Evolutionary conservation across 768 basidiomycete genomes (phyloP).

Genomic region (Rhizopogon vulgaris): DNA sequence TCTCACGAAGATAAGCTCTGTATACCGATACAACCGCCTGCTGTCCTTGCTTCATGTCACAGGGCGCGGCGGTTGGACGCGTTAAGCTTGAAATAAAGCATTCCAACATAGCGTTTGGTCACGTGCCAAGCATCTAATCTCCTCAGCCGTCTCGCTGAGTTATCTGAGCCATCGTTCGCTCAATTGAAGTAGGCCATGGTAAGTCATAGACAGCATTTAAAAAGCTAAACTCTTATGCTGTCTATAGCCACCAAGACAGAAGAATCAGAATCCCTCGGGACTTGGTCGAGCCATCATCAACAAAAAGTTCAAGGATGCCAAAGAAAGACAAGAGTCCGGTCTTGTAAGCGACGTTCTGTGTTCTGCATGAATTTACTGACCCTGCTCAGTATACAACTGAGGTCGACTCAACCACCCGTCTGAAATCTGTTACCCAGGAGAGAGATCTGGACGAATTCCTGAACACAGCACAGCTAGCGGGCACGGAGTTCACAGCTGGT

Average conservation of each 20-base stretch:
- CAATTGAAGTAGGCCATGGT: neutral
- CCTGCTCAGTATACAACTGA: conserved; percentile 68
- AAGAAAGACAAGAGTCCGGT: conserved; percentile 38
- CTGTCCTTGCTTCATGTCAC: conserved; percentile 1
- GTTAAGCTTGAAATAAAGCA: too few relatives aligned
- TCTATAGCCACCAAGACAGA: conserved; percentile 50
- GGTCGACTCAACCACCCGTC: conserved; percentile 53
- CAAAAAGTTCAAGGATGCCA: conserved; percentile 48
- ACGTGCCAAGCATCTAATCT: too few relatives aligned
- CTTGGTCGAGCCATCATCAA: conserved; percentile 96
- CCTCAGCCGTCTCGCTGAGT: too few relatives aligned
- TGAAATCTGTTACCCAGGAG: conserved; percentile 95
- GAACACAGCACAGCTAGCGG: conserved; percentile 90
- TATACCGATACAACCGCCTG: conserved; percentile 27
- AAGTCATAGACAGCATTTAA: neutral
- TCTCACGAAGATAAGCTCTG: conserved; percentile 35
- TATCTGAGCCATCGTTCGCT: too few relatives aligned
- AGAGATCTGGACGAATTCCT: conserved; percentile 93
- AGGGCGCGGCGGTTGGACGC: too few relatives aligned
- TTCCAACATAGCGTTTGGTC: too few relatives aligned
- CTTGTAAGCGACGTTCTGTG: conserved; percentile 42
- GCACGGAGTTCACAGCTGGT: conserved; percentile 96
- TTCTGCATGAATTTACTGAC: neutral
- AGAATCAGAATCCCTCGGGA: conserved; percentile 68
- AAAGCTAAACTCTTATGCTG: neutral